Base-by-base conservation (phyloP, 805 yeast species). In the Metschnikowia lunata region DNA sequence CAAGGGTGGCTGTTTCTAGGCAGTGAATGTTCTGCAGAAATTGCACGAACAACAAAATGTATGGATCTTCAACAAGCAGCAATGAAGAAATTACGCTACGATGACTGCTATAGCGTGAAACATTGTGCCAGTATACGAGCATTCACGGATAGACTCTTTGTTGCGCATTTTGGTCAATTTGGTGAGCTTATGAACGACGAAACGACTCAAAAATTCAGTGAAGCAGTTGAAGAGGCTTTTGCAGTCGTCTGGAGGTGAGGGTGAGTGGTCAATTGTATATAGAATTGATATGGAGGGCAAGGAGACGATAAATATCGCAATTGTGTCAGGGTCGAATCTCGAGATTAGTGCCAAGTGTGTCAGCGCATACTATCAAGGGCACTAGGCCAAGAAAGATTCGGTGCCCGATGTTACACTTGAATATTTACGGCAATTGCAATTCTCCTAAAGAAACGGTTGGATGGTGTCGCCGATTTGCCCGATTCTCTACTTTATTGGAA, bases 51-150 rank as follows among this genome's bases (percentile, higher is more conserved):
- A 26, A 49, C 64, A 13, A 30, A 40, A 11, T 71, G 76, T 52
- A 45, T 61, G 13, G 67, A 66, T 2, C 41, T 64, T n/a, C 75
- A 71, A 44, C 55, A 56, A 10, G 38, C 55, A 14, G 74, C 73
- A 2, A 58, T 71, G 41, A 58, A 61, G 30, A 57, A 49, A 39
- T 48, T 71, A 34, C 58, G 62, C 36, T 71, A 69, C 48, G 61
- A 61, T 13, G 67, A 67, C 30, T 71, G 76, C 54, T 60, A 61
- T 43, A 59, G 53, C 42, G 42, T 58, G 7, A 48, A 52, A 12
- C 74, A 71, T 34, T 71, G 76, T 51, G 58, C 60, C 30, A 61
- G 59, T 46, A 70, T 71, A 33, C 47, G 73, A 36, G 60, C 50
- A 35, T 51, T 61, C 7, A 62, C 68, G n/a, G 76, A 71, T 46